phyloP scores from a whole-genome alignment of 2,329 filamentous ascomycete genomes.

The Penicillium sumatraense region DNA sequence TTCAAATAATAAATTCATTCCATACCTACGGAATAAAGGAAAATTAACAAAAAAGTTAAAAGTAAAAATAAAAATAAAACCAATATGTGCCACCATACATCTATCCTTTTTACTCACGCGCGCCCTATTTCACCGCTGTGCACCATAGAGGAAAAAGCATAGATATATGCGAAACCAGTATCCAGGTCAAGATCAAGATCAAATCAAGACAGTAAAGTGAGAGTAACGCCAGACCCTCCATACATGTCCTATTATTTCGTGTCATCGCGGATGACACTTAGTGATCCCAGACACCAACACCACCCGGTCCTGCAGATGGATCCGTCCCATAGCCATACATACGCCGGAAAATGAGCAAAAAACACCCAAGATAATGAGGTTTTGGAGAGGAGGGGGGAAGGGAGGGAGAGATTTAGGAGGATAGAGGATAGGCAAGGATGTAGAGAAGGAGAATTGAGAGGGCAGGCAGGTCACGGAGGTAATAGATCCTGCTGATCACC shows the following conservation, averaged over 20 bases:
- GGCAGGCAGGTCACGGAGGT: no score
- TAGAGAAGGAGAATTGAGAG: not conserved
- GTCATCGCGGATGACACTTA: no score
- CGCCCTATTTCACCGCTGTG: constrained; percentile 3
- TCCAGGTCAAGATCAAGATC: not conserved
- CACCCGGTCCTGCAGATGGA: no score
- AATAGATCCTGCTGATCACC: not conserved
- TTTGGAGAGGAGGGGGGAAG: not conserved
- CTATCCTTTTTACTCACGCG: constrained; percentile 4
- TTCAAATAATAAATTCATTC: not conserved
- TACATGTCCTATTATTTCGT: not conserved
- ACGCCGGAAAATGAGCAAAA: not conserved
- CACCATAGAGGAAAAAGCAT: not conserved
- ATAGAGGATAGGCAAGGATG: no score
- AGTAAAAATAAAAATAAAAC: not conserved
- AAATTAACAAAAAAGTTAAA: not conserved
- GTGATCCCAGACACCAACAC: not conserved
- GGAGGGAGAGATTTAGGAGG: no score
- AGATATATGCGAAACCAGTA: not conserved
- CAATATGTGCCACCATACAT: constrained; percentile 1
- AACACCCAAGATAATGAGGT: no score
- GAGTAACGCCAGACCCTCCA: not conserved
- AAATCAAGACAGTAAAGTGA: not conserved
- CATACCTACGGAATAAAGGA: not conserved
- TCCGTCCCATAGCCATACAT: no score